phyloP scores from a whole-genome alignment of 352 stramenopile genomes.

The Phytopythium cucurbitacearum region DNA sequence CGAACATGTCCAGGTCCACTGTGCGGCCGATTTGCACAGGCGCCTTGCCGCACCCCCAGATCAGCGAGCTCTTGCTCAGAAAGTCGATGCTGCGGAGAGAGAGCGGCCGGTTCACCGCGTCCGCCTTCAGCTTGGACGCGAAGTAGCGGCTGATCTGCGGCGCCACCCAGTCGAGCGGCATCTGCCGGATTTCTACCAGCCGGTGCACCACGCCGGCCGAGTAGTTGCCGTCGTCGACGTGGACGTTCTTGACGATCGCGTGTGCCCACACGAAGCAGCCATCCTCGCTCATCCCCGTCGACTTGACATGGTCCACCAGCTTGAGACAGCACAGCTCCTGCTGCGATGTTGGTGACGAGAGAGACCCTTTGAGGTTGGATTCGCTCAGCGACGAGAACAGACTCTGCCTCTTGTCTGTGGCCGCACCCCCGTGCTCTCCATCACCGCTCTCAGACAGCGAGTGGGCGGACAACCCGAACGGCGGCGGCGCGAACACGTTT shows the following conservation, averaged over 20 bases:
- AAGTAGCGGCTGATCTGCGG: conserved; percentile 77
- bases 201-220: conserved; percentile 27
- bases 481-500: conserved; percentile 18
- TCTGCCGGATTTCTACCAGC: conserved; percentile 28
- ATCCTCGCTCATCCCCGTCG: conserved; percentile 33
- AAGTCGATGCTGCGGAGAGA: conserved; percentile 78
- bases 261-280: conserved; percentile 66
- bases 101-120: conserved; percentile 60
- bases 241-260: conserved; percentile 44
- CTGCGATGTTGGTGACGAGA: conserved; percentile 20
- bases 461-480: conserved; percentile 3
- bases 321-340: conserved; percentile 45
- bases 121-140: conserved; percentile 59
- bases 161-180: conserved; percentile 61
- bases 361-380: conserved; percentile 21
- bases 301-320: conserved; percentile 45
- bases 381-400: conserved; percentile 30
- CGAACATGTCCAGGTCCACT: conserved; percentile 68
- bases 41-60: conserved; percentile 43
- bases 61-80: conserved; percentile 59
- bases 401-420: conserved; percentile 1
- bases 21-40: conserved; percentile 33
- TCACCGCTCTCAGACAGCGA: not conserved
- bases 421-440: not conserved
- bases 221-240: conserved; percentile 13